phyloP scores from a whole-genome alignment of 768 basidiomycete species.

The Glaciozyma antarctica region DNA sequence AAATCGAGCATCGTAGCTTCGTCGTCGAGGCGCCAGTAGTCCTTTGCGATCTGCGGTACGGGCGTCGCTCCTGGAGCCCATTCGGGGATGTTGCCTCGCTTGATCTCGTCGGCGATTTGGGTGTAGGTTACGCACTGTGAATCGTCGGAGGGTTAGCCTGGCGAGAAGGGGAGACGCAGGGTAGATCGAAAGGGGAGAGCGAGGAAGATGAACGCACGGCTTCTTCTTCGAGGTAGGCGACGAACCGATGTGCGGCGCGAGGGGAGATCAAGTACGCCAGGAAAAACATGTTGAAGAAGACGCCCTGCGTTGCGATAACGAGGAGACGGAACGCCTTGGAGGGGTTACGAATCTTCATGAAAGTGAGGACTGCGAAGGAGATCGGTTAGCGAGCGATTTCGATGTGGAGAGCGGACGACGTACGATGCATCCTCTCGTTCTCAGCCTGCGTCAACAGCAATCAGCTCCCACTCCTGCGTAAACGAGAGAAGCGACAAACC shows the following conservation, averaged over 20 bases:
- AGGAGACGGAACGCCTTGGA: slow-evolving; percentile 68
- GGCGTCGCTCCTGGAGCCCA: slow-evolving; percentile 57
- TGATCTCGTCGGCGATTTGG: slow-evolving; percentile 70
- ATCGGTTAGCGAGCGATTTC: neutral
- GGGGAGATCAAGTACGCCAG: slow-evolving; percentile 28
- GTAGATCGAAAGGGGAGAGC: neutral
- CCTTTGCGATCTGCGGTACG: slow-evolving; percentile 75
- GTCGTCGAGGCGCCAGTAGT: slow-evolving; percentile 76
- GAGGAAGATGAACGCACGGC: slow-evolving; percentile 58
- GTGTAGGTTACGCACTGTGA: slow-evolving; percentile 41
- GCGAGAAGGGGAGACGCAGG: slow-evolving; percentile 8
- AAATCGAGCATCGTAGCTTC: slow-evolving; percentile 49
- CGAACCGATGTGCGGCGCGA: slow-evolving; percentile 30
- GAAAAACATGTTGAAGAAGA: slow-evolving; percentile 50
- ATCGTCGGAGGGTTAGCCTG: slow-evolving; percentile 19
- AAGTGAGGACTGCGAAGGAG: slow-evolving; percentile 54
- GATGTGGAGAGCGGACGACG: too few species aligned
- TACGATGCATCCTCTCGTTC: slow-evolving; percentile 60
- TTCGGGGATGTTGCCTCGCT: slow-evolving; percentile 67
- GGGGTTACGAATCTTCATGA: slow-evolving; percentile 82
- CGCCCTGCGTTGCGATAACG: slow-evolving; percentile 81
- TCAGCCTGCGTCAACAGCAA: slow-evolving; percentile 70
- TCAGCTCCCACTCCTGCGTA: slow-evolving; percentile 2
- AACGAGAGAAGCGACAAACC: neutral
- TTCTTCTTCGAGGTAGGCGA: slow-evolving; percentile 64